These are phyloP conservation scores for Aspergillus sp. DNA, from an alignment of 2,329 filamentous ascomycete species.

Conservation along the genomic window DNA sequence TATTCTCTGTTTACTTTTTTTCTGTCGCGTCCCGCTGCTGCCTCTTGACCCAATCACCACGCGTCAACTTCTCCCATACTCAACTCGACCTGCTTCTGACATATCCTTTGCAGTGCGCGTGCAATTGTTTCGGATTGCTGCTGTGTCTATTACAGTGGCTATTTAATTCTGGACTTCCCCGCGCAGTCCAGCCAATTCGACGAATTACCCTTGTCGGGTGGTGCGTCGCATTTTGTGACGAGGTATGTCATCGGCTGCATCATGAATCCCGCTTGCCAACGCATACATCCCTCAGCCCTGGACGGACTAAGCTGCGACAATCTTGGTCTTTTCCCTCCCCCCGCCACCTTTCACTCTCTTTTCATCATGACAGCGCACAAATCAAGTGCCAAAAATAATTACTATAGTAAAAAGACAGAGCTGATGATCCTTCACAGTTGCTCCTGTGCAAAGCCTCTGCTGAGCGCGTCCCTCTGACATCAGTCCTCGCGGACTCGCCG, in stretches of 20 bases:
- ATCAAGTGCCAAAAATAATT: conserved; percentile 22
- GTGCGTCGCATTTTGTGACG: conserved; percentile 37
- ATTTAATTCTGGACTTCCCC: conserved; percentile 15
- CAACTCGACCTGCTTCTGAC: conserved; percentile 21
- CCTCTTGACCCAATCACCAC: conserved; percentile 30
- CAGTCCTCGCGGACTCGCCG: conserved; percentile 22
- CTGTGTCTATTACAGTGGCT: conserved; percentile 7
- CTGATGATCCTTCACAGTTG: conserved; percentile 32
- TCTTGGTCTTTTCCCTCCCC: conserved; percentile 21
- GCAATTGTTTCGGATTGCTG: conserved; percentile 14
- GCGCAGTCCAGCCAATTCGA: conserved; percentile 22
- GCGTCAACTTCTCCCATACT: conserved; percentile 28
- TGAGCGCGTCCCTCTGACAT: conserved; percentile 34
- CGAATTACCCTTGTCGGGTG: conserved; percentile 26
- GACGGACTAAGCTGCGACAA: conserved; percentile 35
- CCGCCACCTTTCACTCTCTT: conserved; percentile 23
- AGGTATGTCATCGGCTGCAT: conserved; percentile 45
- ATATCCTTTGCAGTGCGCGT: conserved; percentile 17
- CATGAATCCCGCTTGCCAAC: conserved; percentile 42
- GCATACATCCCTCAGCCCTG: conserved; percentile 43
- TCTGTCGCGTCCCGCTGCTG: conserved; percentile 24
- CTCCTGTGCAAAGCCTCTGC: conserved; percentile 27
- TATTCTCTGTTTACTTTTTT: conserved; percentile 24
- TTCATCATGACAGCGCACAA: conserved; percentile 35
- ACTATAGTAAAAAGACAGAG: conserved; percentile 26